phyloP scores from a whole-genome alignment of 106 monocot genomes.

The Vanilla planifolia region DNA sequence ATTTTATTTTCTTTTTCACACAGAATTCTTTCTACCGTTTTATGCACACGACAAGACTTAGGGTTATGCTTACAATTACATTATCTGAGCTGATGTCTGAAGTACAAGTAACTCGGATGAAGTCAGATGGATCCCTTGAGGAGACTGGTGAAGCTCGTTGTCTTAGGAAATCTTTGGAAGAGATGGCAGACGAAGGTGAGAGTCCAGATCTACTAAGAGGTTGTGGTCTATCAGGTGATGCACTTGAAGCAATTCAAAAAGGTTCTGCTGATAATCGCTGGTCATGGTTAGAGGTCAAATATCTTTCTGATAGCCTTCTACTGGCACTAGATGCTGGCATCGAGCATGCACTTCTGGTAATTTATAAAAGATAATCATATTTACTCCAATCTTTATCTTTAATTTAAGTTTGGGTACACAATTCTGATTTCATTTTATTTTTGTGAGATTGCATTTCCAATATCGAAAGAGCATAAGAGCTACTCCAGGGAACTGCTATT shows the following conservation, averaged over 20 bases:
- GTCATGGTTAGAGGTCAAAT: constrained; percentile 84
- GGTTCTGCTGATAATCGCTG: constrained; percentile 68
- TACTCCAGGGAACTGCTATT: too few relatives aligned
- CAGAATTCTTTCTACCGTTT: constrained; percentile 90
- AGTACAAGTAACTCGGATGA: constrained; percentile 98
- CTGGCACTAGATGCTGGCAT: constrained; percentile 96
- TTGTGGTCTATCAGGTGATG: constrained; percentile 62
- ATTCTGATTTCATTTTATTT: too few relatives aligned
- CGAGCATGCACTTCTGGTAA: constrained; percentile 90
- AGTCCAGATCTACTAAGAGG: constrained; percentile 42
- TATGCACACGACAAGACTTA: constrained; percentile 68
- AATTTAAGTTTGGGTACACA: too few relatives aligned
- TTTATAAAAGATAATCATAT: constrained; percentile 7
- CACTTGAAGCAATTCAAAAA: constrained; percentile 57
- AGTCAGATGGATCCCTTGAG: constrained; percentile 90
- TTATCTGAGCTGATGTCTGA: constrained; percentile 98
- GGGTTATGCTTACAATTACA: constrained; percentile 96
- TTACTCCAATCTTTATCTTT: too few relatives aligned
- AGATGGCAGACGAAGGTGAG: constrained; percentile 74
- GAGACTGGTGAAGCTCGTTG: constrained; percentile 98
- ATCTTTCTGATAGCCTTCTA: constrained; percentile 66
- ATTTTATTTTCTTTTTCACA: constrained; percentile 10
- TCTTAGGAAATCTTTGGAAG: constrained; percentile 78
- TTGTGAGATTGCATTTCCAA: too few relatives aligned
- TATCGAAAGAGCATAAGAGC: too few relatives aligned